Evolutionary conservation across 768 basidiomycete genomes (phyloP).

Genomic region (Cyclocybe aegerita): DNA sequence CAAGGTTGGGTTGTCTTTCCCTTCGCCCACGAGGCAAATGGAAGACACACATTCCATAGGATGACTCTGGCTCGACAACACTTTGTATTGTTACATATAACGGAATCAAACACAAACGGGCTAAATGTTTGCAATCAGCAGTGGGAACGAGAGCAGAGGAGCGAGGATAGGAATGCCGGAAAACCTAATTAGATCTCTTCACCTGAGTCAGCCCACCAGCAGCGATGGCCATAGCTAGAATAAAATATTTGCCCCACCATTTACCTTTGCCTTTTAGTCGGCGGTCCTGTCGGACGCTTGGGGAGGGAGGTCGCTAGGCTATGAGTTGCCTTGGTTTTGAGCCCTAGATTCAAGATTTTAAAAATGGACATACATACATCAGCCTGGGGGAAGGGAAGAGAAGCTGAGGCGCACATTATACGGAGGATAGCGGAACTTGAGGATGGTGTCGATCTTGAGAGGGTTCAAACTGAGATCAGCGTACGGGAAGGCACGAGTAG

Average conservation of each 20-base stretch:
- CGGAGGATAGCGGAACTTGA: slow-evolving; percentile 61
- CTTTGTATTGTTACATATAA: no score
- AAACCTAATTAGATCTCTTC: slow-evolving; percentile 18
- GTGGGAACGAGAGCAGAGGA: no score
- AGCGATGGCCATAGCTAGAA: slow-evolving; percentile 44
- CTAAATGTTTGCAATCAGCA: no score
- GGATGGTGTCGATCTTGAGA: slow-evolving; percentile 46
- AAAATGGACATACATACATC: no score
- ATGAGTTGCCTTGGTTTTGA: slow-evolving; percentile 17
- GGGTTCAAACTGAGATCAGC: no score
- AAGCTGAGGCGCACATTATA: slow-evolving; percentile 40
- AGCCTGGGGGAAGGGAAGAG: neutral
- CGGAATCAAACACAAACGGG: no score
- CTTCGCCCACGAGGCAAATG: no score
- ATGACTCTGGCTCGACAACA: no score
- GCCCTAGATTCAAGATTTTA: neutral
- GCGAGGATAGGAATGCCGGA: no score
- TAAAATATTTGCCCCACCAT: slow-evolving; percentile 47
- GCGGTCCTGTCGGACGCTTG: slow-evolving; percentile 43
- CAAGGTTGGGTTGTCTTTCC: no score
- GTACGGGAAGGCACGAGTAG: neutral
- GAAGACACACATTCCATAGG: no score
- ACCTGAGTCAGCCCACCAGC: slow-evolving; percentile 30
- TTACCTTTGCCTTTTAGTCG: slow-evolving; percentile 18
- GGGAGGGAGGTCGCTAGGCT: slow-evolving; percentile 36